A percentile compares a stretch with the other conserved stretches of the same genome.
Evolutionary conservation across 768 basidiomycete species (phyloP).

Genomic region (Rhodocollybia butyracea): DNA sequence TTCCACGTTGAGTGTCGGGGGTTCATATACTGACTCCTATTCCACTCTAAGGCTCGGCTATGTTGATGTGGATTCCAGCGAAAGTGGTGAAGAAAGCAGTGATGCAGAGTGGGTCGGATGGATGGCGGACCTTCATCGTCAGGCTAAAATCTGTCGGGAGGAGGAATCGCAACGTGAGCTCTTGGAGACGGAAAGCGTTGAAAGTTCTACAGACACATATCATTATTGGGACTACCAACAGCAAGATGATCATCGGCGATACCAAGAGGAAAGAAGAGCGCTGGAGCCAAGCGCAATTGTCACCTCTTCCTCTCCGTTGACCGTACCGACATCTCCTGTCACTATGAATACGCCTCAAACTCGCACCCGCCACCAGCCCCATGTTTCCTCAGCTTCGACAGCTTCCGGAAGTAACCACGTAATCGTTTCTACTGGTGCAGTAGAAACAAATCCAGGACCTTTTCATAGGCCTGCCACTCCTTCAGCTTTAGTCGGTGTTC

Average conservation of each 20-base stretch:
- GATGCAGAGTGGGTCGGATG: slow-evolving; percentile 70
- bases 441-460: not conserved
- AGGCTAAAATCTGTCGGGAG: slow-evolving; percentile 26
- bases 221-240: slow-evolving; percentile 10
- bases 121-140: slow-evolving; percentile 53
- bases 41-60: slow-evolving; percentile 12
- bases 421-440: not conserved
- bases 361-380: not conserved
- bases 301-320: slow-evolving; percentile 8
- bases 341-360: not conserved
- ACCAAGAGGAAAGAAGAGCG: slow-evolving; percentile 18
- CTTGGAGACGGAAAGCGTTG: slow-evolving; percentile 1
- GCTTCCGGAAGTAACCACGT: not conserved
- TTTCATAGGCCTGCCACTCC: not conserved
- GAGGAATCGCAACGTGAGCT: slow-evolving; percentile 5
- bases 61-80: slow-evolving; percentile 32
- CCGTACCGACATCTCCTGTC: not conserved
- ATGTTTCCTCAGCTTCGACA: not conserved
- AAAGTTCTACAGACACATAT: slow-evolving; percentile 10
- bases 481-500: slow-evolving; percentile 14
- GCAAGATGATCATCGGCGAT: slow-evolving; percentile 17
- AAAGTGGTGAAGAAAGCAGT: slow-evolving; percentile 39
- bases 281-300: slow-evolving; percentile 31
- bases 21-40: not conserved
- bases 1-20: not conserved